These are phyloP conservation scores for Musa itinerans DNA, from an alignment of 176 grass and related monocot genomes.

Conservation along the genomic window DNA sequence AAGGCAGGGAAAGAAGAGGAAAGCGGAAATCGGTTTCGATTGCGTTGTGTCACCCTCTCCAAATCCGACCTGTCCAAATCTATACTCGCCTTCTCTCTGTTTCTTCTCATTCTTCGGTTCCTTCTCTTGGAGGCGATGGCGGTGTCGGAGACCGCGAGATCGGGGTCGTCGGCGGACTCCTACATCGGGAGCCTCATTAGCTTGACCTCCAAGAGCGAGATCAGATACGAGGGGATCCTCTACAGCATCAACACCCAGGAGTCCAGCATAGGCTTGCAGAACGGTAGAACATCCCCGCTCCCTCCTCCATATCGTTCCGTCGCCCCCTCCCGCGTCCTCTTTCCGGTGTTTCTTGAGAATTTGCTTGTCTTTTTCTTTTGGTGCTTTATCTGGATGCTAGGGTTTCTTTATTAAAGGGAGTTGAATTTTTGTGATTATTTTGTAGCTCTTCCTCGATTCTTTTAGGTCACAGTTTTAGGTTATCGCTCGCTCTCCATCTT, in stretches of 20 bases:
- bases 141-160: conserved; percentile 16
- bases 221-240: conserved; percentile 78
- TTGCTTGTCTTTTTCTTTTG: neutral
- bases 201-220: conserved; percentile 89
- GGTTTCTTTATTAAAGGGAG: too few species aligned
- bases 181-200: conserved; percentile 86
- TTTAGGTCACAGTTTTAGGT: too few species aligned
- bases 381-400: neutral
- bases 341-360: neutral
- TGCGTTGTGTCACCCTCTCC: too few species aligned
- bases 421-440: too few species aligned
- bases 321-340: neutral
- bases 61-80: too few species aligned
- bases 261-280: conserved; percentile 72
- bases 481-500: too few species aligned
- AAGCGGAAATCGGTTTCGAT: too few species aligned
- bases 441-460: too few species aligned
- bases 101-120: too few species aligned
- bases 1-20: too few species aligned
- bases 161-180: conserved; percentile 25
- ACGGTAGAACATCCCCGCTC: conserved; percentile 27
- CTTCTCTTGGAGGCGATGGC: neutral
- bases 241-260: conserved; percentile 95
- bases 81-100: too few species aligned
- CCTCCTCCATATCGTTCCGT: neutral